Base-by-base conservation (phyloP, 2,329 filamentous ascomycete species). In the Nemania sp. region DNA sequence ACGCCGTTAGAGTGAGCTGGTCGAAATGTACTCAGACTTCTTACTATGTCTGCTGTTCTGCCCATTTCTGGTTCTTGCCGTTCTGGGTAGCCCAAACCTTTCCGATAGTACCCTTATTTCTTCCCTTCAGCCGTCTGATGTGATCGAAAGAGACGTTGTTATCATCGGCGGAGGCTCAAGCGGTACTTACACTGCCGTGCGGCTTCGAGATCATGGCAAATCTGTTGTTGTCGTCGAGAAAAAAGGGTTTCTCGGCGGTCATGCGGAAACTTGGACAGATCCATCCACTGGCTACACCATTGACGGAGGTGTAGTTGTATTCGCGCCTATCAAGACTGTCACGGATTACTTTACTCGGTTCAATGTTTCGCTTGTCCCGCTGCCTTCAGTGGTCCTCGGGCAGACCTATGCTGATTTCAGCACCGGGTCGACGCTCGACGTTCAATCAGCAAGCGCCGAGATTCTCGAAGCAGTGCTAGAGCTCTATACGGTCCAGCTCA, bases 141-240 rank as follows among this genome's bases (percentile, higher is more conserved):
- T 40, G 7, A 34, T 58, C 23, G 31, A 57, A 30, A 50, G 59
- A 30, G 70, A 73, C 57, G 63, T 73, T 20, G 60, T 55, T 36
- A 60, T 74, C 11, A 62, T 73, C 22, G 72, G 72, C 1, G 71
- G 70, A 14, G 71, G 72, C 12, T 63, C 69, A 5, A 60, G 64
- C 11, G 71, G 72, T 7, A 69, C 68, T 2, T 70, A 72, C 52
- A 62, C 66, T 1, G 69, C 68, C 17, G 62, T 73, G 36, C 57
- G 59, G 5, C 57, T 74, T 1, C 57, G 59, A 6, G 68, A 72
- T 40, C 23, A 60, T 40, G 60, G 61, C 3, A 68, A 71, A 47
- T 66, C 64, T 1, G 65, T 73, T 3, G 60, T 68, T 2, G 54
- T 75, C 0, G 57, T 75, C 19, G 73, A 75, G 52, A 67, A 65